These are phyloP conservation scores for Boletus subcaerulescens DNA, from an alignment of 768 basidiomycete genomes.

Conservation along the genomic window DNA sequence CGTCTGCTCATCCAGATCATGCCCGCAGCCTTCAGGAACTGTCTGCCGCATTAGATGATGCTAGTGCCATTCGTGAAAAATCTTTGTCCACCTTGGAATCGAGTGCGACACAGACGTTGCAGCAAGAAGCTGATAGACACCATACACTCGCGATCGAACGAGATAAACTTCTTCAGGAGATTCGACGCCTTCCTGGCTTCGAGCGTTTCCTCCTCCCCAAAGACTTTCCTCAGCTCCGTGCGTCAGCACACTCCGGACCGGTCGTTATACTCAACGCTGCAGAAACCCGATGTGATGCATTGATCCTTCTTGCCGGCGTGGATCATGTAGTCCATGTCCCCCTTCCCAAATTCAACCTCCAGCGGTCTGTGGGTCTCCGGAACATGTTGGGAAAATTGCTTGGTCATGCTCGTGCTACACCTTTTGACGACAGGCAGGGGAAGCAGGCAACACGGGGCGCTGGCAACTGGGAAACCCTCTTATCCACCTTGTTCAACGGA, in stretches of 20 bases:
- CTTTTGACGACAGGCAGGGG: background rate
- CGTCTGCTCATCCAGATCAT: no score
- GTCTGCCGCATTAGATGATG: no score
- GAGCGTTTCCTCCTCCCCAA: background rate
- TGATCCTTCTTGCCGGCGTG: slow-evolving; percentile 1
- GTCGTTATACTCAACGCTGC: background rate
- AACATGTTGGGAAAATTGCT: background rate
- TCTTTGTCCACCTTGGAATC: background rate
- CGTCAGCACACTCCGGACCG: background rate
- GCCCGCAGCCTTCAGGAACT: no score
- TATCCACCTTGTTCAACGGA: slow-evolving; percentile 5
- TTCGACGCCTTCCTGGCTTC: slow-evolving; percentile 2
- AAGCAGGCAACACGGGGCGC: background rate
- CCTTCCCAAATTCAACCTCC: background rate
- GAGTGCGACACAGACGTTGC: background rate
- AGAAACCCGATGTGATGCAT: slow-evolving; percentile 33
- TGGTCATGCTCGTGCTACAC: background rate
- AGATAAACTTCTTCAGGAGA: background rate
- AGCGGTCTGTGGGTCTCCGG: background rate
- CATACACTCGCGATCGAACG: slow-evolving; percentile 1
- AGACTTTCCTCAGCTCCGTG: background rate
- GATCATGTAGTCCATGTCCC: slow-evolving; percentile 2
- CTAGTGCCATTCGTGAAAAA: background rate
- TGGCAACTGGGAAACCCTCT: background rate
- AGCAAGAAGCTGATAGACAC: background rate